Evolutionary conservation across 805 yeast species (phyloP), one percentile per base, ranked within the genome.

Genomic region (Candida nemodendra): DNA sequence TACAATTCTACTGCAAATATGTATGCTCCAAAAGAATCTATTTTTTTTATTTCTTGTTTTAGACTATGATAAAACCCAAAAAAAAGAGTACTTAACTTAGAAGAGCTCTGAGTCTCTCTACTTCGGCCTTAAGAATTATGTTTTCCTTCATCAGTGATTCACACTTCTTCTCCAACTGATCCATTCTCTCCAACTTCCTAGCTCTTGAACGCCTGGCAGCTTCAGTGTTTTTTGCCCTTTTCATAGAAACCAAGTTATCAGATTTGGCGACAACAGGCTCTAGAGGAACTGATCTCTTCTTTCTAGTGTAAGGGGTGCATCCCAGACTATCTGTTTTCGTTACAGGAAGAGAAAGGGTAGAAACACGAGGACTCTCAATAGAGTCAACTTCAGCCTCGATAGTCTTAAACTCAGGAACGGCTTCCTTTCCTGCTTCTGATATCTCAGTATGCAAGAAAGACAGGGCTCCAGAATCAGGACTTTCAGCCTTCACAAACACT

Each of bases 161-260:
- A 37, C 89, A 93, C 61, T 78, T 79, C 17, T 64, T 77, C 65
- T 90, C 97, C 59, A 90, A 69, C 60, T 86, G 91, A 43, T 65
- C 54, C 87, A 90, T 84, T 62, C 95, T 78, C 61, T 85, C 85
- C 81, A 84, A 80, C 65, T 90, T 88, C 62, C 95, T 79, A 17
- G 96, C 96, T 56, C 97, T 74, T 18, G 96, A 88, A 58, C 96
- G 78, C 64, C 97, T 80, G 6, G 97, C 97, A 50, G 98, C 97
- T 60, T 89, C 96, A n/a, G 91, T 91, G 74, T 93, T 91, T 65
- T 91, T 81, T 7, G 98, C 98, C 61, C 98, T 81, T 69, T 91
- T 91, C 54, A 84, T 62, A 31, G 87, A 77, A 40, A 74, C 75
- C n/a, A 82, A 77, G 61, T 89, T 95, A 33, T 60, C 65, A 18